Base-by-base conservation (phyloP, 2,329 filamentous ascomycete species). In the Hypoxylon sp. region DNA sequence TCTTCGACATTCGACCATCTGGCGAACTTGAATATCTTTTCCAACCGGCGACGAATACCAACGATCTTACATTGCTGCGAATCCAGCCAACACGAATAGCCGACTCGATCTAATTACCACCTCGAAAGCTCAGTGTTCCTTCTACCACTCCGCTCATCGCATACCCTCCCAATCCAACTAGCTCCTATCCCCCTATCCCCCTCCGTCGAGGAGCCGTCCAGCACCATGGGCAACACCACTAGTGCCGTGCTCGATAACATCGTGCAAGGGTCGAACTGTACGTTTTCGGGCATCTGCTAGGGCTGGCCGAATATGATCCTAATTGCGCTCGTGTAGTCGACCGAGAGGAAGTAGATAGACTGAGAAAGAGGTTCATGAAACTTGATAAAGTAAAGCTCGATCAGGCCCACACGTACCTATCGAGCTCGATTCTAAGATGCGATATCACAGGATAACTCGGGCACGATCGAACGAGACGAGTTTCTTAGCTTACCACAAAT, bases 301-400 rank as follows among this genome's bases (percentile, higher is more conserved):
- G 15, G 11, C 34, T 5, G 52, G 41, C 58, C 55, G 57, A 63
- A 66, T 54, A 48, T 37, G 24, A 28, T 61, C 19, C 59, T 68
- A 67, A 68, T 59, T 49, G 34, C 51, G 28, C 37, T 46, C 44
- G 7, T 53, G 62, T 74, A 98, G 94, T 99, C 84, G 92, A 99
- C 83, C 90, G 92, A 78, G 95, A 99, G 75, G 95, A 99, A 80
- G 93, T 99, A 64, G 95, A 98, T 77, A 88, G 95, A 74, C 85
- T 99, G 77, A 88, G 93, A 75, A 99, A 99, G 84, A 88, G 94
- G 66, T 99, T 99, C 77, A 98, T 98, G 94, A 99, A 99, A 82
- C 84, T 99, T 64, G 95, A 99, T 81, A 98, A 97, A 87, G 94
- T 95, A 80, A 70, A 82, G 43, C 59, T 47, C 8, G 37, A 11